A percentile compares a stretch with the other conserved stretches of the same genome.
phyloP scores from a whole-genome alignment of 306 rosid species.

The Canavalia gladiata region DNA sequence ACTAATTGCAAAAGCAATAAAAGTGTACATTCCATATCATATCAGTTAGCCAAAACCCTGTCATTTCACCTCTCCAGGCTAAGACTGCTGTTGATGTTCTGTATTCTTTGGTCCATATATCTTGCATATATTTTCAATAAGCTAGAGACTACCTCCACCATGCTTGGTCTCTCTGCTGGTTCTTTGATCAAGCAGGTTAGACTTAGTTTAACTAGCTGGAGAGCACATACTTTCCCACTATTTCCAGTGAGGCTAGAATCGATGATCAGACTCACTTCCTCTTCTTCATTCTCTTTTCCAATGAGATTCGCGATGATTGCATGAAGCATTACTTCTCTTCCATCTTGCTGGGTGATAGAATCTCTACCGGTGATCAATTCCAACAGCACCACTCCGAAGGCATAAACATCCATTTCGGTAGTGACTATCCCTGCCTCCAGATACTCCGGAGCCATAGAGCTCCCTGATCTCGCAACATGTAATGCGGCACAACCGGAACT shows the following conservation, averaged over 20 bases:
- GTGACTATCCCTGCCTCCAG: slow-evolving; percentile 52
- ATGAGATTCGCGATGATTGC: slow-evolving; percentile 37
- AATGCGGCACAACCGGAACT: slow-evolving; percentile 21
- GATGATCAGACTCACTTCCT: slow-evolving; percentile 48
- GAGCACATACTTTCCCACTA: slow-evolving; percentile 42
- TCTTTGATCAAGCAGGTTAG: slow-evolving; percentile 64
- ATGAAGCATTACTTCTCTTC: slow-evolving; percentile 59
- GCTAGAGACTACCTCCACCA: slow-evolving; percentile 54
- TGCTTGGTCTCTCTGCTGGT: slow-evolving; percentile 52
- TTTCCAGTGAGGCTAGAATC: slow-evolving; percentile 57
- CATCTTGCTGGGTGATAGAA: slow-evolving; percentile 52
- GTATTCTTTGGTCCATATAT: slow-evolving; percentile 19
- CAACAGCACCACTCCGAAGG: slow-evolving; percentile 69
- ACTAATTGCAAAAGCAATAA: neutral
- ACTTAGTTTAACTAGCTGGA: slow-evolving; percentile 56
- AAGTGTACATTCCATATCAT: neutral
- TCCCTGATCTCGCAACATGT: slow-evolving; percentile 44
- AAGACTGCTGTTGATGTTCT: neutral
- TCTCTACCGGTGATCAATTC: slow-evolving; percentile 69
- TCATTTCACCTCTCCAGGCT: slow-evolving; percentile 43
- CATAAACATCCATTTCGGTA: slow-evolving; percentile 71
- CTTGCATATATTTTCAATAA: slow-evolving; percentile 48
- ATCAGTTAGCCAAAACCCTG: neutral
- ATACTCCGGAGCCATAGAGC: slow-evolving; percentile 67
- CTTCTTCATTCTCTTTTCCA: slow-evolving; percentile 53